Evolutionary conservation across 495 filamentous ascomycete species (phyloP), one percentile per base, ranked within the genome.

Genomic region (Friedmanniomyces simplex): DNA sequence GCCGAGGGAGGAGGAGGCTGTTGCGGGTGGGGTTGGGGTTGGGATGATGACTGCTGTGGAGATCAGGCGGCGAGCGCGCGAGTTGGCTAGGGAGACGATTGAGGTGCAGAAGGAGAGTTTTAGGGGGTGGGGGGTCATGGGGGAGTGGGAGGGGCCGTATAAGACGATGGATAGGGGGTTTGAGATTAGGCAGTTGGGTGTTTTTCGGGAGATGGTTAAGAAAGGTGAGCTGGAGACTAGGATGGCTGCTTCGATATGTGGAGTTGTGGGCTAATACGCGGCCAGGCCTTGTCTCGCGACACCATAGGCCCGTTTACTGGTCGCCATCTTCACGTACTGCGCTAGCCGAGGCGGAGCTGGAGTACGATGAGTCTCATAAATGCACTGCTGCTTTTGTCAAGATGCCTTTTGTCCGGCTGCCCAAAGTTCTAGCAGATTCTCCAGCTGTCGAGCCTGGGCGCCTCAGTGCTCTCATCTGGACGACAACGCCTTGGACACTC

Each of bases 401-500:
- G 53, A 95, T 94, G 66, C 87, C 83, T 2, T 71, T 97, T 26
- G 66, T 72, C 0, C 69, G 72, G 2, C 63, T 85, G n/a, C 76
- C 80, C 11, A 61, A 69, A 24, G 61, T 68, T 39, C 63, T 86
- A 1, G 36, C 24, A 52, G 21, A 21, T 11, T 16, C n/a, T 14
- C 2, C 16, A 1, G 13, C 26, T 43, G 2, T 45, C 20, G 20
- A 55, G 26, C 74, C 13, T 39, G 66, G 72, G 6, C 64, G 69
- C 13, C 48, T 96, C 30, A 84, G 76, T 65, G 89, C 85, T 22
- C 82, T 93, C 25, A 86, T 96, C 56, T 99, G 93, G 93, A 99
- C 93, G 10, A 99, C 93, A 0, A 97, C 91, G 1, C 94, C 93
- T 0, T 99, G 93, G 93, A 97, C 93, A 0, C 73, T 99, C 2